Percentiles rank a stretch among this genome's conserved stretches.
Conservation (phyloP, 495 filamentous ascomycete genomes). For the Tricharina praecox region DNA sequence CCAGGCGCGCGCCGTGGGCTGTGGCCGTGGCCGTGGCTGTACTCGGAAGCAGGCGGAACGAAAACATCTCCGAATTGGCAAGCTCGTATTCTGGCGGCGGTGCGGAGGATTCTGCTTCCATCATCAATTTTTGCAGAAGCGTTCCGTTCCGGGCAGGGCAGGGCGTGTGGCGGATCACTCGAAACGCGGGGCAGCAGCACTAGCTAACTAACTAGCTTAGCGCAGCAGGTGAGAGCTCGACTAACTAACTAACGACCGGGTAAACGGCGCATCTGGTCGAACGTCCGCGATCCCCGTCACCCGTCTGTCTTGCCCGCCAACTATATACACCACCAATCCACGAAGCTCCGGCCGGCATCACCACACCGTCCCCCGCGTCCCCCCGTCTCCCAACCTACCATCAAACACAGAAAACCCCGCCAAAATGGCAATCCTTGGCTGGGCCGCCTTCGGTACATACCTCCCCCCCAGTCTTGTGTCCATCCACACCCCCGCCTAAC, state of each 20-base stretch:
- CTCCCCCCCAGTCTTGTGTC: constrained; percentile 9
- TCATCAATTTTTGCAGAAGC: neutral
- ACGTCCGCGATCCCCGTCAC: neutral
- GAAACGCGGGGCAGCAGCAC: neutral
- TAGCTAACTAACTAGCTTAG: neutral
- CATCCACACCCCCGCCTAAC: constrained; percentile 1
- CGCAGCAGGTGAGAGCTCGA: neutral
- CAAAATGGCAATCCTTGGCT: constrained; percentile 91
- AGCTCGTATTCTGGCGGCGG: neutral
- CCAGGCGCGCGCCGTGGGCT: neutral
- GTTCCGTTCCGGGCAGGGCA: no score
- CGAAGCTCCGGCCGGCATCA: no score
- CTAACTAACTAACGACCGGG: no score
- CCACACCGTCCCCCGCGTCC: no score
- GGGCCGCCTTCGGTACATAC: constrained; percentile 80
- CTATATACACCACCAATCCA: no score
- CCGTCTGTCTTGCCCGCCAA: no score
- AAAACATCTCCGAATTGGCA: constrained; percentile 1
- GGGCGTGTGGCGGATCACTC: neutral
- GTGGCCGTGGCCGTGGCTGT: neutral
- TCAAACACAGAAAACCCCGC: constrained; percentile 35
- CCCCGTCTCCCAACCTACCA: no score
- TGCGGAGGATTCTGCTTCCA: no score
- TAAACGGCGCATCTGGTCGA: neutral
- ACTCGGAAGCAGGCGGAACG: neutral